phyloP scores from a whole-genome alignment of 2,329 filamentous ascomycete species.

The Mollisia scopiformis region DNA sequence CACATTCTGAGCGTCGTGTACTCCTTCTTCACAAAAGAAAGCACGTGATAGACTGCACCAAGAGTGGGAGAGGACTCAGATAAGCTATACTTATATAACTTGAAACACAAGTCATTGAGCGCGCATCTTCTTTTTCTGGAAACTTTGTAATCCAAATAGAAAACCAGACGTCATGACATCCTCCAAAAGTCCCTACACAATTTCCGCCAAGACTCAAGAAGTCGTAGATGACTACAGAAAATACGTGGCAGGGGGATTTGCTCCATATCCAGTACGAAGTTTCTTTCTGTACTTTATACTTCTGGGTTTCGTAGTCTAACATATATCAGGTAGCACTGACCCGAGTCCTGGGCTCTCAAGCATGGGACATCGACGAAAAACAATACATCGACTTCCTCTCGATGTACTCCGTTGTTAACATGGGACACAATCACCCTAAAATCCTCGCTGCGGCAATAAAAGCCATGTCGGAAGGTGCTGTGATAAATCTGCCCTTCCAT shows the following conservation, averaged over 20 bases:
- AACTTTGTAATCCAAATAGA: no score
- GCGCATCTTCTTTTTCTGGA: no score
- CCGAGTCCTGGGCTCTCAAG: neutral
- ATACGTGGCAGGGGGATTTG: slow-evolving; percentile 5
- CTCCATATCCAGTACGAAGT: neutral
- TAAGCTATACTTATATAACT: no score
- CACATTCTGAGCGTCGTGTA: no score
- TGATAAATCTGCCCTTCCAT: slow-evolving; percentile 4
- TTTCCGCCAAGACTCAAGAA: slow-evolving; percentile 2
- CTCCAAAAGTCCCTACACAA: neutral
- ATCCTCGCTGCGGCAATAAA: slow-evolving; percentile 7
- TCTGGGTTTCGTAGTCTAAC: no score
- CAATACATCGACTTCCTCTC: slow-evolving; percentile 16
- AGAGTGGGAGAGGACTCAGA: no score
- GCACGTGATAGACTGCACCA: no score
- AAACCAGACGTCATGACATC: no score
- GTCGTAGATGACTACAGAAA: slow-evolving; percentile 5
- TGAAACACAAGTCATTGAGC: no score
- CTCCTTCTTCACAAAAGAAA: no score
- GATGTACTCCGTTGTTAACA: slow-evolving; percentile 16
- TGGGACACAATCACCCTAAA: slow-evolving; percentile 14
- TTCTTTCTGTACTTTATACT: no score
- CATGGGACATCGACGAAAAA: slow-evolving; percentile 19
- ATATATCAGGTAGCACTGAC: slow-evolving; percentile 7
- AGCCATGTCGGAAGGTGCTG: neutral